Evolutionary conservation across 2,329 filamentous ascomycete genomes (phyloP), one percentile per base, ranked within the genome.

Genomic region (Xenosphaeropsis pyriputrescens): DNA sequence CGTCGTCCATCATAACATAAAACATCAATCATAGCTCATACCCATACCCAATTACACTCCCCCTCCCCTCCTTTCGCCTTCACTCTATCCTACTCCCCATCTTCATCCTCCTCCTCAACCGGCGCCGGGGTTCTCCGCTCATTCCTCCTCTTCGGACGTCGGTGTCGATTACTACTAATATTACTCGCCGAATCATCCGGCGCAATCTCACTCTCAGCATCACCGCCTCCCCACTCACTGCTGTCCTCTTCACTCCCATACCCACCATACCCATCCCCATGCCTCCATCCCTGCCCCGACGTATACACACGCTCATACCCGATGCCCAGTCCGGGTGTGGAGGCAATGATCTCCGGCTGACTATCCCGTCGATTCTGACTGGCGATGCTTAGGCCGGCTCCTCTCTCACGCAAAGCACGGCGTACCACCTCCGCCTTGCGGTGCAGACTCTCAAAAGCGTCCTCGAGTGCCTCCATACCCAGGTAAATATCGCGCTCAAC

Each of bases 381-480:
- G 26, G 50, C 50, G 46, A 55, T 49, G 1, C 49, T 45, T 4
- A 96, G 64, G 2, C 85, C 88, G 0, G 85, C 85, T 12, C 79
- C 78, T 31, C 89, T 81, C 54, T 91, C 82, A 5, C 88, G 79
- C 5, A 96, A 67, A 1, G 79, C 74, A 16, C 74, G 77, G 5
- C 89, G 78, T 13, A 95, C 83, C 14, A 68, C 59, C 60, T 95
- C 86, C 2, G 89, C 89, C 51, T 79, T 80, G 47, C 75, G 72
- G 54, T 96, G 89, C n/a, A 96, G 67, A 18, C 75, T 76, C 61
- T 96, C 89, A 49, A 96, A 95, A 0, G 88, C 86, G 53, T 95
- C 85, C 58, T 96, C 89, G 17, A 96, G 70, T 0, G 77, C 78
- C 60, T 96, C 89, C 89, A 96, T 96, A 43, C 88, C 85, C 26